phyloP scores from a whole-genome alignment of 306 rosid genomes.

The Macrotyloma uniflorum region DNA sequence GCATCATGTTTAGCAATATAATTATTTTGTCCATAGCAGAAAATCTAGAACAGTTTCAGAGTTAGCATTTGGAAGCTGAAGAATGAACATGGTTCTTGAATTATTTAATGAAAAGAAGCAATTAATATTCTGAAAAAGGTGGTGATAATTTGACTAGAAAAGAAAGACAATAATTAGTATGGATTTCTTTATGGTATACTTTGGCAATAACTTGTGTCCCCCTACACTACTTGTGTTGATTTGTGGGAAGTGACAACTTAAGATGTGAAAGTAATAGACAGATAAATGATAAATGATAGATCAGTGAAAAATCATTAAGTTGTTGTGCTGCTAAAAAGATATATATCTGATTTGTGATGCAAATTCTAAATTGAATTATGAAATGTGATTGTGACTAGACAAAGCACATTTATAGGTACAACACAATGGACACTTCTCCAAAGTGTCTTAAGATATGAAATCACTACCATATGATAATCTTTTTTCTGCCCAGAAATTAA shows the following conservation, averaged over 20 bases:
- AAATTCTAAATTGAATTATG: conserved; percentile 20
- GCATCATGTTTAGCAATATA: not conserved
- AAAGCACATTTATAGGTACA: conserved; percentile 31
- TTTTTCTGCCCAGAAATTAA: not conserved
- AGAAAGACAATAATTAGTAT: not conserved
- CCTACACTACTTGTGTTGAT: not conserved
- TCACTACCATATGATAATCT: conserved; percentile 36
- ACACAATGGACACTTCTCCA: conserved; percentile 41
- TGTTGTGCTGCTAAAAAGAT: not conserved
- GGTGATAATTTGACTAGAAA: conserved; percentile 22
- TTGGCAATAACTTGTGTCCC: conserved; percentile 31
- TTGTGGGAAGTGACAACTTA: not conserved
- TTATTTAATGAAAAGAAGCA: not conserved
- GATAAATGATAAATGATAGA: not conserved
- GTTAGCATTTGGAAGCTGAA: not conserved
- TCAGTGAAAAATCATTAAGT: not conserved
- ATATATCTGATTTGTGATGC: conserved; percentile 2
- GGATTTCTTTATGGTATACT: conserved; percentile 4
- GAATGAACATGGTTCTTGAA: not conserved
- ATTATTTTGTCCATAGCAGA: not conserved
- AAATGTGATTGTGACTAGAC: conserved; percentile 48
- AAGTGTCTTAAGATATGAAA: conserved; percentile 43
- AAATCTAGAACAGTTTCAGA: not conserved
- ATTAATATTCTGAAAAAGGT: not conserved
- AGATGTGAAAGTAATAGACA: conserved; percentile 24